Base-by-base conservation (phyloP, 1,284 basidiomycete genomes). In the Meira nashicola region DNA sequence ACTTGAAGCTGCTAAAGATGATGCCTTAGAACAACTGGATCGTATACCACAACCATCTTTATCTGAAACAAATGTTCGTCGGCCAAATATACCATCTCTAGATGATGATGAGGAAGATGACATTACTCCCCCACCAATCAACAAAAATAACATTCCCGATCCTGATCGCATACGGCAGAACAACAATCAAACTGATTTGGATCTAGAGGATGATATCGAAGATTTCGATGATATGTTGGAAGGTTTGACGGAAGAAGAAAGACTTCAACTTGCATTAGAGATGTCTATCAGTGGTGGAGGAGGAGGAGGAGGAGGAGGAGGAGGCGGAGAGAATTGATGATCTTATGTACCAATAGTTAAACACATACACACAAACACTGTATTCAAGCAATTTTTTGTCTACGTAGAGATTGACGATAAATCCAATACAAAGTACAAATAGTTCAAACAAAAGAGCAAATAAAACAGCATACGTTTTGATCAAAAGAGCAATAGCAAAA, bases 1-100 rank as follows among this genome's bases (percentile, higher is more conserved):
- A 92, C 82, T 87, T 91, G 60, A 86, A 90, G 52, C 86, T 89
- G 47, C 82, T 92, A 65, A 82, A 86, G 83, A 90, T 90, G 77
- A 2, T 25, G 28, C 11, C 4, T 7, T n/a, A 19, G 56, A 21
- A n/a, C 15, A 39, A n/a, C 15, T 54, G 17, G 14, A 25, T 19
- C 9, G 15, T 17, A 11, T 23, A 23, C 11, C n/a, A 17, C 21
- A 17, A 6, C 19, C 12, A 1, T 54, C 39, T 49, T 15, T 15
- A 48, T 7, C 3, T 10, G 15, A 17, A 28, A 12, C 23, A 39
- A 21, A 33, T 43, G n/a, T 23, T 40, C 47, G 12, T 33, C n/a
- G 28, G 52, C 37, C 15, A 19, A 52, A 38, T 44, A 54, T 25
- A n/a, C n/a, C 21, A 7, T 21, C 28, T 15, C 48, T 33, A 14